Percentiles rank a stretch among this genome's conserved stretches.
Evolutionary conservation across 805 yeast species (phyloP).

Genomic region (Spathaspora boniae): DNA sequence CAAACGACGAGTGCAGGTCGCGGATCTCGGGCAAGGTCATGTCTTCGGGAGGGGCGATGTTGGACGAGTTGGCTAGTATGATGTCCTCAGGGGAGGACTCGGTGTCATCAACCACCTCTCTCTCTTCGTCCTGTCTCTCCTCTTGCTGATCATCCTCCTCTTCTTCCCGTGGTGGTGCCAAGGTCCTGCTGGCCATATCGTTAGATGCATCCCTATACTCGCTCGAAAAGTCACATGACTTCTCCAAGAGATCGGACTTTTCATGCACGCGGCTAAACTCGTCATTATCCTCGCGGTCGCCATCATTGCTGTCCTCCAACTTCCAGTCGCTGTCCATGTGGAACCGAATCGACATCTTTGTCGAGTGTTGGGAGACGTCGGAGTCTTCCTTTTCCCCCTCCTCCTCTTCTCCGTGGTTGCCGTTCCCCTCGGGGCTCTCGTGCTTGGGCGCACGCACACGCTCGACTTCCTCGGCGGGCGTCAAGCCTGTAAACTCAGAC

Average conservation of each 20-base stretch:
- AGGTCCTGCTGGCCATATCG: conserved; percentile 13
- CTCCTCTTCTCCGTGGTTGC: not conserved
- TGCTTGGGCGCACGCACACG: no score
- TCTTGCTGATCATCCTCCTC: conserved; percentile 5
- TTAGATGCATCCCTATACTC: conserved; percentile 4
- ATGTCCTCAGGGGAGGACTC: not conserved
- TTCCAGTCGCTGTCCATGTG: conserved; percentile 37
- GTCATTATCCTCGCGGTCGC: conserved; percentile 37
- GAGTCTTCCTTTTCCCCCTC: conserved; percentile 2
- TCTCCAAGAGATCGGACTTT: not conserved
- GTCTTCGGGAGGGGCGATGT: conserved; percentile 33
- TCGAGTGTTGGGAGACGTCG: conserved; percentile 11
- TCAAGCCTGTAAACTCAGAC: conserved; percentile 6
- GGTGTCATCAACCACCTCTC: not conserved
- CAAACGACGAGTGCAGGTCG: conserved; percentile 37
- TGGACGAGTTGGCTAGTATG: conserved; percentile 43
- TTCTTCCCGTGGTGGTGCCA: conserved; percentile 17
- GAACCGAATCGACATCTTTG: conserved; percentile 23
- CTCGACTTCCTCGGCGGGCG: conserved; percentile 11
- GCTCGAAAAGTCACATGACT: conserved; percentile 12
- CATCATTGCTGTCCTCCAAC: conserved; percentile 36
- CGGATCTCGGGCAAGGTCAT: conserved; percentile 37
- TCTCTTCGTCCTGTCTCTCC: conserved; percentile 1
- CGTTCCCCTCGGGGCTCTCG: not conserved
- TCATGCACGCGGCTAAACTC: conserved; percentile 12